Conservation (phyloP, 2,329 filamentous ascomycete genomes). For the Graphilbum ipis-grandicollis region DNA sequence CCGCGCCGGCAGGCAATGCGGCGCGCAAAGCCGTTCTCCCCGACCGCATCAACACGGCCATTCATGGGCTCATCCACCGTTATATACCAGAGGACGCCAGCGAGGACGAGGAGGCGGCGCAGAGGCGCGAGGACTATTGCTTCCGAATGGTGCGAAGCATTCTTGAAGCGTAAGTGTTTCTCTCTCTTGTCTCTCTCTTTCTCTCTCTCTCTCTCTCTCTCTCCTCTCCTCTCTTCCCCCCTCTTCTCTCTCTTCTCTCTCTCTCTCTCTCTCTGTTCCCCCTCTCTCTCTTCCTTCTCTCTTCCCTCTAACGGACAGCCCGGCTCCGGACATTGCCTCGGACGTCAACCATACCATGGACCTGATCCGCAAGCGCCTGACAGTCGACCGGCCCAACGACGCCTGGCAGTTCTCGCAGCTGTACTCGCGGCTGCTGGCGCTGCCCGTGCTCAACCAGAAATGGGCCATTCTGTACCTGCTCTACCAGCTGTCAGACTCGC, state of each 20-base stretch:
- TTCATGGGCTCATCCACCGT: slow-evolving; percentile 62
- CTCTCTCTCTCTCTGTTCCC: no score
- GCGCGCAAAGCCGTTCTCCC: slow-evolving; percentile 18
- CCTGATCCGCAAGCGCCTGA: slow-evolving; percentile 74
- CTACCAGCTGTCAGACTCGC: slow-evolving; percentile 60
- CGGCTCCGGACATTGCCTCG: slow-evolving; percentile 35
- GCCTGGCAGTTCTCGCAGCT: slow-evolving; percentile 78
- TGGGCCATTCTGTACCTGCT: slow-evolving; percentile 92
- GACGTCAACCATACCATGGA: slow-evolving; percentile 87
- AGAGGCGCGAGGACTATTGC: slow-evolving; percentile 50
- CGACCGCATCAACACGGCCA: slow-evolving; percentile 58
- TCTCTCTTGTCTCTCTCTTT: background rate
- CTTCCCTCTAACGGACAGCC: background rate
- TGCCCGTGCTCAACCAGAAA: slow-evolving; percentile 86
- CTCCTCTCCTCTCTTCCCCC: background rate
- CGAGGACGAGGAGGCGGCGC: slow-evolving; percentile 49
- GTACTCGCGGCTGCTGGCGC: slow-evolving; percentile 73
- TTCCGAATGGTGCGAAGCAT: slow-evolving; percentile 33
- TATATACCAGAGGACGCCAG: slow-evolving; percentile 49
- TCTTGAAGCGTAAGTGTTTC: slow-evolving; percentile 27
- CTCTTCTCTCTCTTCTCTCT: slow-evolving; percentile 1
- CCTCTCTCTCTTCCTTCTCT: slow-evolving; percentile 3
- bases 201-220: slow-evolving; percentile 3
- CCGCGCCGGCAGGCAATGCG: slow-evolving; percentile 1
- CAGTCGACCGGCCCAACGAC: slow-evolving; percentile 60